Evolutionary conservation across 768 basidiomycete genomes (phyloP).

Genomic region (Gloeopeniophorella convolvens): DNA sequence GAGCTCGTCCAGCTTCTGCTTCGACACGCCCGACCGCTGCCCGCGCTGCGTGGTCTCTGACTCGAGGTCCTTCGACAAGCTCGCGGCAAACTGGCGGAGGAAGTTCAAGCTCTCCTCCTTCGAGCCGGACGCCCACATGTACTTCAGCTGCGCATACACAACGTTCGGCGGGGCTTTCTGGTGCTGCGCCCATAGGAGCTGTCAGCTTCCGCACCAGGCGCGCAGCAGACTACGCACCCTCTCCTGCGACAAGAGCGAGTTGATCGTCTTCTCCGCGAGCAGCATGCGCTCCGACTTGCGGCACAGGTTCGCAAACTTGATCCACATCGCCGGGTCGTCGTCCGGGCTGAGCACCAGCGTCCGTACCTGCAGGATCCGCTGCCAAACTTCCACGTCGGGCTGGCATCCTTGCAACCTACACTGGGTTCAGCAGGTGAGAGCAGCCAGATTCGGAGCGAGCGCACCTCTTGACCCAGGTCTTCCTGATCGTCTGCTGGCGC

Average conservation of each 20-base stretch:
- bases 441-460: conserved; percentile 12
- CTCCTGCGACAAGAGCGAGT: conserved; percentile 78
- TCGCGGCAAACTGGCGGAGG: conserved; percentile 76
- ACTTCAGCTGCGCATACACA: conserved; percentile 93
- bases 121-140: conserved; percentile 86
- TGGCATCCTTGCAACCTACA: conserved; percentile 88
- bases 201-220: neutral
- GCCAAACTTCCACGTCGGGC: conserved; percentile 98
- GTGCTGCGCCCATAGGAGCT: conserved; percentile 26
- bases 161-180: conserved; percentile 88
- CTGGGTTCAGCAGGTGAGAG: neutral
- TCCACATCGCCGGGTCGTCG: conserved; percentile 97
- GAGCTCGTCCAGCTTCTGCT: conserved; percentile 59
- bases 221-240: conserved; percentile 34
- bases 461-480: conserved; percentile 97
- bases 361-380: conserved; percentile 92
- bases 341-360: conserved; percentile 89
- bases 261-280: conserved; percentile 95
- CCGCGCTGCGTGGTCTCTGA: conserved; percentile 44
- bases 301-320: conserved; percentile 96
- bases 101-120: conserved; percentile 75
- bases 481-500: conserved; percentile 82
- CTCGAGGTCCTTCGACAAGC: conserved; percentile 68
- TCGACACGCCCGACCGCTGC: conserved; percentile 45
- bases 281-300: conserved; percentile 91